Base-by-base conservation (phyloP, 2,329 filamentous ascomycete species). In the Rutstroemia sp. region DNA sequence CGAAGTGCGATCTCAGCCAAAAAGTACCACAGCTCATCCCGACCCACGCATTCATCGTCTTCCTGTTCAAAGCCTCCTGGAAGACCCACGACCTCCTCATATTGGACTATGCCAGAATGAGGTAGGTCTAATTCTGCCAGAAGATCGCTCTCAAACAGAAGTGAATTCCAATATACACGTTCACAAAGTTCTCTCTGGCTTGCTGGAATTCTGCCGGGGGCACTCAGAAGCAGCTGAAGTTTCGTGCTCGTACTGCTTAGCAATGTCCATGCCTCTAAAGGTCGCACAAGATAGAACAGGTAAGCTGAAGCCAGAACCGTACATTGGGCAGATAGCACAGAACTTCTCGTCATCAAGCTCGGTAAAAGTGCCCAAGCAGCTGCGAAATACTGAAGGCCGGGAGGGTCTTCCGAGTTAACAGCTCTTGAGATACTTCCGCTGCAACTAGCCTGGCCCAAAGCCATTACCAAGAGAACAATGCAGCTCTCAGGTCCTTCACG, bases 11-110 rank as follows among this genome's bases (percentile, higher is more conserved):
- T 92, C 66, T 92, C 88, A 39, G 89, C 88, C 30, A 92, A 74
- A 64, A 92, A 92, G 67, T 94, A 94, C 88, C 89, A 92, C 14
- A 92, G 75, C 58, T 92, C 88, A 64, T 92, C 89, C 49, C 83
- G 80, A 12, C 86, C 87, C 7, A 83, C 81, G 7, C 76, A 75
- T 61, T 85, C 81, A 55, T 85, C 83, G n/a, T 84, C 83, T 58
- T 80, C 73, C 23, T 78, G 78, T 65, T 88, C 86, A 61, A 92
- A 94, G 0, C 86, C 86, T 4, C 87, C 85, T 1, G 89, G 89
- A 1, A 94, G 75, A 9, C 87, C 87, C 57, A 92, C 87, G 19
- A 83, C 83, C 65, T 92, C 88, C 69, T 92, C 89, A 55, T 89
- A 89, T 62, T 89, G 85, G 21, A 90, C 87, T 51, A 92, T 88